Evolutionary conservation across 2,329 filamentous ascomycete genomes (phyloP).

Genomic region (Uncinocarpus reesii): DNA sequence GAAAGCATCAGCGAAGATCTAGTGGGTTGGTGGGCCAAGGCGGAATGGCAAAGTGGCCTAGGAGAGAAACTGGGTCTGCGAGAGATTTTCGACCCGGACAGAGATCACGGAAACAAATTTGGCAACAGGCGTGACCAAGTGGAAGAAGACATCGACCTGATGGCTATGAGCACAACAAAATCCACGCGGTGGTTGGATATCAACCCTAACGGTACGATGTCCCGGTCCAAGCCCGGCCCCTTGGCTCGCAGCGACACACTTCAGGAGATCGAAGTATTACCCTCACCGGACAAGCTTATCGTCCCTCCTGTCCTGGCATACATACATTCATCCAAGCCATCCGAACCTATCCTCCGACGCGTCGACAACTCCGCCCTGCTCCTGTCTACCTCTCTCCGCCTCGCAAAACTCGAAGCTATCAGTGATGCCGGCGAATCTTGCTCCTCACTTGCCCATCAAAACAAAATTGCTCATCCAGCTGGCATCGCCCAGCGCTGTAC

Average conservation of each 20-base stretch:
- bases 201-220: conserved; percentile 11
- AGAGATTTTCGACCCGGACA: conserved; percentile 49
- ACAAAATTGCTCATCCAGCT: conserved; percentile 74
- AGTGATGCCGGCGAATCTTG: conserved; percentile 41
- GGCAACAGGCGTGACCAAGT: conserved; percentile 28
- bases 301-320: conserved; percentile 73
- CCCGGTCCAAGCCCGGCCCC: conserved; percentile 14
- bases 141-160: conserved; percentile 47
- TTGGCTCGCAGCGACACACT: conserved; percentile 16
- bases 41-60: conserved; percentile 76
- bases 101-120: conserved; percentile 35
- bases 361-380: conserved; percentile 81
- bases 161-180: conserved; percentile 45
- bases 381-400: conserved; percentile 67
- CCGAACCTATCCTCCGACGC: conserved; percentile 63
- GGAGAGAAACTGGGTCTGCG: conserved; percentile 65
- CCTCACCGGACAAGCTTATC: conserved; percentile 27
- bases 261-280: conserved; percentile 15
- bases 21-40: conserved; percentile 90
- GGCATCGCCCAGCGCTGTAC: conserved; percentile 71
- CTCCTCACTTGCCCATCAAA: conserved; percentile 65
- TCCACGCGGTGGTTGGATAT: conserved; percentile 19
- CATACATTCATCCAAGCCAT: conserved; percentile 49
- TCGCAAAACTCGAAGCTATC: conserved; percentile 67
- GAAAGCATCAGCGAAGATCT: conserved; percentile 87